Conservation (phyloP, 2,329 filamentous ascomycete genomes). For the Diaporthe sp. region DNA sequence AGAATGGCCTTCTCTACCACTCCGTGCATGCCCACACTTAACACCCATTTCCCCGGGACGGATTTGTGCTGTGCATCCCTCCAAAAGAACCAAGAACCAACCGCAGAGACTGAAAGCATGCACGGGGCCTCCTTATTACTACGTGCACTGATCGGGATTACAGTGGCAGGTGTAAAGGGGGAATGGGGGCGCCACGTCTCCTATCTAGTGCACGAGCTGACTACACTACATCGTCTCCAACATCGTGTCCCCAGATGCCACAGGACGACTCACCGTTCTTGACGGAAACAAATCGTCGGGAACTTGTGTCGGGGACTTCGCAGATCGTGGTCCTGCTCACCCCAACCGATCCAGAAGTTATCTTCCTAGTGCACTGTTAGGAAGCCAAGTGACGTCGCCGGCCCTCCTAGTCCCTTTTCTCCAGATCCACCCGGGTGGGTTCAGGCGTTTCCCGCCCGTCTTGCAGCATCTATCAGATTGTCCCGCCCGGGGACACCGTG, state of each 20-base stretch:
- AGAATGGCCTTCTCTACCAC: slow-evolving; percentile 4
- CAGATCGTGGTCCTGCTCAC: slow-evolving; percentile 21
- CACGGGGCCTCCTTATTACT: background rate
- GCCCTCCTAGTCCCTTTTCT: slow-evolving; percentile 19
- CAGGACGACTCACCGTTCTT: slow-evolving; percentile 14
- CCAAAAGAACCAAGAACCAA: background rate
- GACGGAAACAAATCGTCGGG: background rate
- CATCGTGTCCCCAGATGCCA: background rate
- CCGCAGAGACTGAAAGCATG: background rate
- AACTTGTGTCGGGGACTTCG: slow-evolving; percentile 9
- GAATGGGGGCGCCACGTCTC: background rate
- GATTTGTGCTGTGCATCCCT: background rate
- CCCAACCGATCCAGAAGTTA: slow-evolving; percentile 27
- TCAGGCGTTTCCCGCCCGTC: slow-evolving; percentile 6
- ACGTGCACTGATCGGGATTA: background rate
- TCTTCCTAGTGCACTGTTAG: slow-evolving; percentile 21
- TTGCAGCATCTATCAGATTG: slow-evolving; percentile 6
- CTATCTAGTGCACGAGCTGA: background rate
- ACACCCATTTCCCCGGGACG: slow-evolving; percentile 6
- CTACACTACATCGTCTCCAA: background rate
- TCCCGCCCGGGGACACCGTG: slow-evolving; percentile 15
- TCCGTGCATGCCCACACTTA: background rate
- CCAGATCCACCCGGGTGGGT: slow-evolving; percentile 19
- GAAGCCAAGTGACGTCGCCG: slow-evolving; percentile 24
- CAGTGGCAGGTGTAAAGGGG: background rate